A percentile compares a stretch with the other conserved stretches of the same genome.
phyloP scores from a whole-genome alignment of 305 asterid species.

The Ajuga reptans region DNA sequence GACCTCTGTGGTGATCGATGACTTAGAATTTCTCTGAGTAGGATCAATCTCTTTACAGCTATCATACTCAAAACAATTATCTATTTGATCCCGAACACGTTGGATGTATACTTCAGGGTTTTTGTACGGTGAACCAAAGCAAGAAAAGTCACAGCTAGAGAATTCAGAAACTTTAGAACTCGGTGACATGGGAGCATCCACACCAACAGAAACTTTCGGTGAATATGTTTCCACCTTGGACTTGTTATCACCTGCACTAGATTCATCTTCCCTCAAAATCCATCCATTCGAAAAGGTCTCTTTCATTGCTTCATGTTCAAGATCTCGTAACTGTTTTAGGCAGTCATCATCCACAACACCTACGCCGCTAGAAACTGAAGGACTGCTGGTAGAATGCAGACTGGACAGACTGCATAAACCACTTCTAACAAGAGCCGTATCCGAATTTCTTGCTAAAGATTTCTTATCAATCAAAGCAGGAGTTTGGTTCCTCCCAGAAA shows the following conservation, averaged over 20 bases:
- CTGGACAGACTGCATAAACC: constrained; percentile 2
- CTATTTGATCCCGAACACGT: constrained; percentile 21
- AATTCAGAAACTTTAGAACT: constrained; percentile 15
- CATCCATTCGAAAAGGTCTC: constrained; percentile 20
- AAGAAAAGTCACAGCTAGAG: constrained; percentile 1
- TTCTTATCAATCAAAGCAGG: constrained; percentile 16
- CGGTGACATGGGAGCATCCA: constrained; percentile 12
- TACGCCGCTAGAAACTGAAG: constrained; percentile 4
- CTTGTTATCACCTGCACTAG: background rate
- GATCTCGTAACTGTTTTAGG: background rate
- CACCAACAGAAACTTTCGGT: constrained; percentile 2
- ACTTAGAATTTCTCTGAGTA: background rate
- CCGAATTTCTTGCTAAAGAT: constrained; percentile 11
- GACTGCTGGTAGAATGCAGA: constrained; percentile 2
- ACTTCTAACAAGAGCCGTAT: background rate
- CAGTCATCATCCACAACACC: constrained; percentile 11
- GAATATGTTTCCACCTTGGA: constrained; percentile 20
- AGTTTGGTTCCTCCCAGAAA: constrained; percentile 20
- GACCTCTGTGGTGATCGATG: constrained; percentile 40
- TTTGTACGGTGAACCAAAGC: constrained; percentile 17
- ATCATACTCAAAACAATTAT: constrained; percentile 15
- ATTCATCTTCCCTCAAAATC: constrained; percentile 17
- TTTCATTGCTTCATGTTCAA: constrained; percentile 9
- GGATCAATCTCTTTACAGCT: constrained; percentile 20
- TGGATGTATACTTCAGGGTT: constrained; percentile 11